A percentile compares a stretch with the other conserved stretches of the same genome.
phyloP scores from a whole-genome alignment of 805 yeast genomes.

The Naumovozyma castellii region DNA sequence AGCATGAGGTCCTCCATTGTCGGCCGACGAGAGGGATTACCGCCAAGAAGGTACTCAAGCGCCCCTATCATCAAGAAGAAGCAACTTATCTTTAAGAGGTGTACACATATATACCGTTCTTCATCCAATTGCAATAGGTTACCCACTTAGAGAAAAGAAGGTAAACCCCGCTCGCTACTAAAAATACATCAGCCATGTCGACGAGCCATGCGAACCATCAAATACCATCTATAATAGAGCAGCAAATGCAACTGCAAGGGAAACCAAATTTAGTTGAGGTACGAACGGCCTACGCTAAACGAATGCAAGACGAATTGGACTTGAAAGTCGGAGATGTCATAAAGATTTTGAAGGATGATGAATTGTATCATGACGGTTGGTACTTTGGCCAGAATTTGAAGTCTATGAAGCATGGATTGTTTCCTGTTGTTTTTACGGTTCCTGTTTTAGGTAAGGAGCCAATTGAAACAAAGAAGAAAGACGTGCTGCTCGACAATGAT shows the following conservation, averaged over 20 bases:
- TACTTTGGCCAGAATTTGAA: conserved; percentile 73
- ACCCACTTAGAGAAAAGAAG: too few relatives aligned
- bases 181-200: too few relatives aligned
- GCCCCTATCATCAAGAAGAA: too few relatives aligned
- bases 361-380: conserved; percentile 95
- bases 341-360: conserved; percentile 84
- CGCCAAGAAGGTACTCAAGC: too few relatives aligned
- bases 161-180: too few relatives aligned
- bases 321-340: conserved; percentile 74
- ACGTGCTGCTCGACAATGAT: background rate
- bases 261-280: background rate
- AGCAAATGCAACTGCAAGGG: background rate
- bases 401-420: conserved; percentile 70
- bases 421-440: conserved; percentile 64
- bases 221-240: background rate
- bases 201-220: too few relatives aligned
- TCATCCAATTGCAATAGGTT: too few relatives aligned
- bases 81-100: too few relatives aligned
- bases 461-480: background rate
- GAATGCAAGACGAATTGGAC: conserved; percentile 83
- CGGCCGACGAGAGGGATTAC: too few relatives aligned
- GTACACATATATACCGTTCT: too few relatives aligned
- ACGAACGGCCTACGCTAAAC: conserved; percentile 45
- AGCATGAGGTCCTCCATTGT: too few relatives aligned
- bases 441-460: background rate